Conservation (phyloP, 2,329 filamentous ascomycete species). For the Colletotrichum liaoningense region DNA sequence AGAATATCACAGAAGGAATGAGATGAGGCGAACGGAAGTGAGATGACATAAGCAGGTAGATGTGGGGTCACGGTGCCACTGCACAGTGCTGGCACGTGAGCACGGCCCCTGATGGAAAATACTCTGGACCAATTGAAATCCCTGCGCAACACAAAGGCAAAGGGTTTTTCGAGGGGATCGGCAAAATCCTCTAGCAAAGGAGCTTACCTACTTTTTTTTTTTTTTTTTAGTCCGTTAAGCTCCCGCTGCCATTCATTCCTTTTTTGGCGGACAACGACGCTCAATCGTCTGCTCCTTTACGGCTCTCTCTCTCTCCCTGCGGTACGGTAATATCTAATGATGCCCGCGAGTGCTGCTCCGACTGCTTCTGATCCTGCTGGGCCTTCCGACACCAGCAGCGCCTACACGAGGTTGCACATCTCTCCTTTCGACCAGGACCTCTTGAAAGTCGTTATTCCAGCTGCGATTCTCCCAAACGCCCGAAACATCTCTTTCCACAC, state of each 20-base stretch:
- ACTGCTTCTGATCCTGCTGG: slow-evolving; percentile 12
- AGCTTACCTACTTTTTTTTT: background rate
- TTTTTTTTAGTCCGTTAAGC: background rate
- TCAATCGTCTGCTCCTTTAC: background rate
- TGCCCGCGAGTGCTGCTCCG: slow-evolving; percentile 4
- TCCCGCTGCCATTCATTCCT: slow-evolving; percentile 12
- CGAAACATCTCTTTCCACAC: slow-evolving; percentile 89
- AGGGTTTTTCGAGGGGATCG: slow-evolving; percentile 33
- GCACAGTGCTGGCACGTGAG: background rate
- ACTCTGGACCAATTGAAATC: slow-evolving; percentile 33
- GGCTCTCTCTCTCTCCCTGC: background rate
- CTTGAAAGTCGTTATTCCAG: slow-evolving; percentile 77
- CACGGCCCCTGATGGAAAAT: background rate
- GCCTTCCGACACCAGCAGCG: slow-evolving; percentile 32
- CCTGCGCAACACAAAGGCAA: slow-evolving; percentile 35
- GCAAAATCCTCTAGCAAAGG: slow-evolving; percentile 24
- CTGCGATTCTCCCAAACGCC: slow-evolving; percentile 73
- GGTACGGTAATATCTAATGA: slow-evolving; percentile 25
- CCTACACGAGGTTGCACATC: slow-evolving; percentile 80
- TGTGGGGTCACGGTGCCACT: background rate
- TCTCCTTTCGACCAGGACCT: slow-evolving; percentile 84
- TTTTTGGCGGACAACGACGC: slow-evolving; percentile 26
- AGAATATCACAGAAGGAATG: background rate
- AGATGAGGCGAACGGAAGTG: background rate
- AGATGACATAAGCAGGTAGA: slow-evolving; percentile 15